phyloP scores from a whole-genome alignment of 768 basidiomycete species.

The Pisolithus sp. region DNA sequence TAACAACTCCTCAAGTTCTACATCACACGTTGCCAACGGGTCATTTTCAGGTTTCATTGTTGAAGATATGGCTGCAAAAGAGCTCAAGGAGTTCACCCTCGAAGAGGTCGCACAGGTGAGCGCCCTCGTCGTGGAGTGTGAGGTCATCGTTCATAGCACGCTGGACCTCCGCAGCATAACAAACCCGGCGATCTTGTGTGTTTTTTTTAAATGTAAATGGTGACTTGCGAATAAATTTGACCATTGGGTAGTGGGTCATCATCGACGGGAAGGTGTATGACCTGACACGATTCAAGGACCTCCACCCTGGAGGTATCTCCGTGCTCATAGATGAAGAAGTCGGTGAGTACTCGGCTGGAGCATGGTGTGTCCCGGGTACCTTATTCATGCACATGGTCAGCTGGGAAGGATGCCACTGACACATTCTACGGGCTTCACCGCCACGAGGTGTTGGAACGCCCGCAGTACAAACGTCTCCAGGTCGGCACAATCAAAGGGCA shows the following conservation, averaged over 20 bases:
- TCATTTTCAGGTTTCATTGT: background rate
- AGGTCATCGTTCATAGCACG: background rate
- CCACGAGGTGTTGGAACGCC: slow-evolving; percentile 70
- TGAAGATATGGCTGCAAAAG: slow-evolving; percentile 21
- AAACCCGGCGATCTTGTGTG: slow-evolving; percentile 68
- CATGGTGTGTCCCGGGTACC: background rate
- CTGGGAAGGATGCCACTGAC: slow-evolving; percentile 83
- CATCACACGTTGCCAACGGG: background rate
- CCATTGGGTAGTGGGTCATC: slow-evolving; percentile 59
- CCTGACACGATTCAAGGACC: slow-evolving; percentile 66
- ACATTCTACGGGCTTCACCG: slow-evolving; percentile 87
- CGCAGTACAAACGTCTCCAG: slow-evolving; percentile 66
- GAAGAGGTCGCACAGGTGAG: slow-evolving; percentile 55
- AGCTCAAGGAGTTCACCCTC: slow-evolving; percentile 42
- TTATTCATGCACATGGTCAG: slow-evolving; percentile 28
- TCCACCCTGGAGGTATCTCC: slow-evolving; percentile 79
- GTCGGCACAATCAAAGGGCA: slow-evolving; percentile 71
- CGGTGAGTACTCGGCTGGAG: slow-evolving; percentile 37
- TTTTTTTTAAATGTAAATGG: background rate
- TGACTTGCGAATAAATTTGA: background rate
- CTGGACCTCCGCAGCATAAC: slow-evolving; percentile 50
- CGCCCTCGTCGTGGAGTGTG: background rate
- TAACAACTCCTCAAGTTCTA: too few relatives aligned
- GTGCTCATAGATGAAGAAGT: slow-evolving; percentile 77
- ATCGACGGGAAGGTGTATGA: slow-evolving; percentile 83